phyloP scores from a whole-genome alignment of 176 grass and related monocot species.

The Paspalum vaginatum region DNA sequence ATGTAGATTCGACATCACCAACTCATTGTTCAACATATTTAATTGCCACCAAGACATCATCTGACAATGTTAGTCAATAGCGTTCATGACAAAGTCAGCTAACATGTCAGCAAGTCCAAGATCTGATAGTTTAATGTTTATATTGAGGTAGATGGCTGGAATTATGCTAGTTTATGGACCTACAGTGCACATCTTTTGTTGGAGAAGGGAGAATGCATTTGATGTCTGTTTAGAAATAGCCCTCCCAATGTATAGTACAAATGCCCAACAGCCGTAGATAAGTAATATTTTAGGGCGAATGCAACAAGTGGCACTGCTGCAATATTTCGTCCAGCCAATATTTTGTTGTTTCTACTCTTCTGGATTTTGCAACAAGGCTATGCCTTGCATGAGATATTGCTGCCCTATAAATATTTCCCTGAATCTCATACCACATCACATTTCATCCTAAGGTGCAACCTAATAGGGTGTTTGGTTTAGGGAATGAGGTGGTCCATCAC shows the following conservation, averaged over 20 bases:
- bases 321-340: background rate
- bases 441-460: background rate
- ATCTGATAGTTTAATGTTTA: too few relatives aligned
- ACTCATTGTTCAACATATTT: background rate
- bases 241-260: too few relatives aligned
- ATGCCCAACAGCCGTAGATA: background rate
- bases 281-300: background rate
- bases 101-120: too few relatives aligned
- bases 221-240: too few relatives aligned
- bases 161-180: background rate
- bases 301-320: background rate
- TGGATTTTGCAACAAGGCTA: background rate
- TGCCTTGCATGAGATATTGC: background rate
- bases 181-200: background rate
- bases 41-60: background rate
- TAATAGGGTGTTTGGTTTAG: background rate
- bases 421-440: background rate
- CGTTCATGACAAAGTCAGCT: background rate
- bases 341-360: background rate
- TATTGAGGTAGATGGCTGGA: background rate
- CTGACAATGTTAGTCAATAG: background rate
- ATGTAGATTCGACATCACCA: background rate
- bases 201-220: too few relatives aligned
- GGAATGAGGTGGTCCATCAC: too few relatives aligned
- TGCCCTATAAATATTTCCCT: too few relatives aligned